Base-by-base conservation (phyloP, 768 basidiomycete species). In the Tylopilus vinaceipallidus region DNA sequence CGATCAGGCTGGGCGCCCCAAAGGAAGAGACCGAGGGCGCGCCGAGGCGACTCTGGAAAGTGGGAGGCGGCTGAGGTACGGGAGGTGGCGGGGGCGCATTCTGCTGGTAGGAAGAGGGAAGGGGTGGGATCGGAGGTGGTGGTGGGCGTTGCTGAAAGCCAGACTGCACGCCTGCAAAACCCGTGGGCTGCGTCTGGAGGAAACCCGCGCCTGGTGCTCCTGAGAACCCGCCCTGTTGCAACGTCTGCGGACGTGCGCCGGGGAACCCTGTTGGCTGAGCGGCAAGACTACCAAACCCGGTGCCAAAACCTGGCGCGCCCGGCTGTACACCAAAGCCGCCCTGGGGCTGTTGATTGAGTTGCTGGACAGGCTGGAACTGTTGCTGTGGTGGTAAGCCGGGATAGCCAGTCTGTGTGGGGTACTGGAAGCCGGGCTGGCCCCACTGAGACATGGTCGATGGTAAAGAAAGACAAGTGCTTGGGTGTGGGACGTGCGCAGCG, bases 371-470 rank as follows among this genome's bases (percentile, higher is more conserved):
- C 34, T 73, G 72, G 49, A 74, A 71, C 14, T 65, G 70, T 56
- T 75, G 76, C 52, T 81, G 80, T 24, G 73, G 75, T 56, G 76
- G 76, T 48, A 59, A 61, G 43, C 61, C 63, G 51, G 72, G 77
- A 66, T 78, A 84, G 13, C 86, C 88, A 3, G 88, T 86, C 56
- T 86, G 86, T 66, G 84, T 72, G 27, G 88, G 83, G 62, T 86
- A 84, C 69, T 90, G 87, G 61, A 74, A 84, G 30, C 82, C 81
- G 20, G 77, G 78, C 66, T 83, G 85, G 45, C 75, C 76, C 86
- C 88, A 91, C 70, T 88, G 87, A 60, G 86, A 80, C 88, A 91
- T 90, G 63, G 59, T 73, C 62, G 24, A n/a, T n/a, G n/a, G n/a
- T n/a, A n/a, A n/a, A n/a, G n/a, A n/a, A n/a, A n/a, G n/a, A n/a